phyloP scores from a whole-genome alignment of 129 eudicot genomes.

The Erigeron canadensis region DNA sequence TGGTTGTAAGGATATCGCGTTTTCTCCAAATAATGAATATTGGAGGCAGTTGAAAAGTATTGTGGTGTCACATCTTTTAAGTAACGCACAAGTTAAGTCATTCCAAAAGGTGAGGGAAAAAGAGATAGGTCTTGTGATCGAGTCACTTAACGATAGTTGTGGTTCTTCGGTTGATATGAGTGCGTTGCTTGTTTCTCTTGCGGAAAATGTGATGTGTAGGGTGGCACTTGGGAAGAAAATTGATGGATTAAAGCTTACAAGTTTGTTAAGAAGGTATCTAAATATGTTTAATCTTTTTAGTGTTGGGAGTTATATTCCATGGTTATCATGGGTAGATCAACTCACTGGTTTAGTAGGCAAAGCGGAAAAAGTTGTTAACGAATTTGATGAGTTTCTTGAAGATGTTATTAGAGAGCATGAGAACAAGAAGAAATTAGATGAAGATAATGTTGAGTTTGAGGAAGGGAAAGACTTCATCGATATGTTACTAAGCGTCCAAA shows the following conservation, averaged over 20 bases:
- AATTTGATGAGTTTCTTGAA: conserved; percentile 7
- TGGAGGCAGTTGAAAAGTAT: conserved; percentile 56
- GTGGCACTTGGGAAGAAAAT: conserved; percentile 25
- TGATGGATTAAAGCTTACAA: conserved; percentile 9
- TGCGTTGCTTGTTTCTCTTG: background rate
- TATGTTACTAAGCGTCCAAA: conserved; percentile 32
- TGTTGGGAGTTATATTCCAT: conserved; percentile 35
- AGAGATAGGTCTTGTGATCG: conserved; percentile 28
- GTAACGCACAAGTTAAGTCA: conserved; percentile 27
- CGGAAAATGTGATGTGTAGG: conserved; percentile 15
- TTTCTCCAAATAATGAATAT: conserved; percentile 49
- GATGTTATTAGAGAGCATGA: background rate
- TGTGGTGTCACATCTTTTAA: conserved; percentile 22
- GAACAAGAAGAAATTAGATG: background rate
- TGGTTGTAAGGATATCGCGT: conserved; percentile 19
- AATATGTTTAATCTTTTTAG: background rate
- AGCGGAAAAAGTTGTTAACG: background rate
- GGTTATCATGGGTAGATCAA: conserved; percentile 39
- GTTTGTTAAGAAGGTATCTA: background rate
- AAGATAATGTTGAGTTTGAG: background rate
- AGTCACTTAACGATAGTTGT: background rate
- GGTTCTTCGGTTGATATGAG: background rate
- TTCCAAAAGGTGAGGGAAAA: conserved; percentile 32
- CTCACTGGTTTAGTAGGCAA: conserved; percentile 21
- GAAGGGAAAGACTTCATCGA: conserved; percentile 30